Percentiles rank a stretch among this genome's conserved stretches.
phyloP scores from a whole-genome alignment of 2,329 filamentous ascomycete genomes.

The Volutella citrinella region DNA sequence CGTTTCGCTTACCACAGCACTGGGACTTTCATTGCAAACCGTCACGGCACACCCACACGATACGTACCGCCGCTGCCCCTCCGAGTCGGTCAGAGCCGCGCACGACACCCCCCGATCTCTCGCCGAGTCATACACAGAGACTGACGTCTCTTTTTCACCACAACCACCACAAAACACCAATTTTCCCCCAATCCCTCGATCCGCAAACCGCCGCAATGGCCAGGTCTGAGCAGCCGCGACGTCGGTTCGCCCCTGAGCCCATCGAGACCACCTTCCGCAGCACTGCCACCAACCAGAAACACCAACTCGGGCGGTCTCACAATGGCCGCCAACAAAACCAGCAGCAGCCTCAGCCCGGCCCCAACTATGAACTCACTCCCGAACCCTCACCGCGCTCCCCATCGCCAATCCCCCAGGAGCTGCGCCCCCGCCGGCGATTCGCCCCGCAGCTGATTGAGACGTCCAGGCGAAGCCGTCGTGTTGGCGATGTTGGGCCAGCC shows the following conservation, averaged over 20 bases:
- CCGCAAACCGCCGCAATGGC: too few relatives aligned
- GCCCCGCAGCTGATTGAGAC: conserved; percentile 81
- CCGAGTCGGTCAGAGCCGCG: too few relatives aligned
- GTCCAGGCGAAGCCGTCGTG: conserved; percentile 66
- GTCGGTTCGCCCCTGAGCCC: conserved; percentile 65
- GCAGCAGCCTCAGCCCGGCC: conserved; percentile 34
- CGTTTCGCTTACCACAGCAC: too few relatives aligned
- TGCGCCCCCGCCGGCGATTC: conserved; percentile 53
- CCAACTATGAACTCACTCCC: conserved; percentile 56
- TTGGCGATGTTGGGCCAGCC: conserved; percentile 61
- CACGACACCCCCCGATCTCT: too few relatives aligned
- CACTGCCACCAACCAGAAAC: conserved; percentile 27
- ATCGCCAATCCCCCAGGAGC: conserved; percentile 41
- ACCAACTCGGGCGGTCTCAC: conserved; percentile 9
- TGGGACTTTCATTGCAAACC: too few relatives aligned
- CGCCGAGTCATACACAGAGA: too few relatives aligned
- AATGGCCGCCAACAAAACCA: conserved; percentile 9
- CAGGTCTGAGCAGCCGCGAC: conserved; percentile 40
- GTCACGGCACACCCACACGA: too few relatives aligned
- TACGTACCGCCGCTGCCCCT: too few relatives aligned
- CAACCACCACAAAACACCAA: too few relatives aligned
- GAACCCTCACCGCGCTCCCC: conserved; percentile 50
- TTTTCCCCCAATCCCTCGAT: too few relatives aligned
- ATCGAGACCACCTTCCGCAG: conserved; percentile 67
- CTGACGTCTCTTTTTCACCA: too few relatives aligned